phyloP scores from a whole-genome alignment of 805 yeast genomes.

The Saccharomyces kudriavzevii region DNA sequence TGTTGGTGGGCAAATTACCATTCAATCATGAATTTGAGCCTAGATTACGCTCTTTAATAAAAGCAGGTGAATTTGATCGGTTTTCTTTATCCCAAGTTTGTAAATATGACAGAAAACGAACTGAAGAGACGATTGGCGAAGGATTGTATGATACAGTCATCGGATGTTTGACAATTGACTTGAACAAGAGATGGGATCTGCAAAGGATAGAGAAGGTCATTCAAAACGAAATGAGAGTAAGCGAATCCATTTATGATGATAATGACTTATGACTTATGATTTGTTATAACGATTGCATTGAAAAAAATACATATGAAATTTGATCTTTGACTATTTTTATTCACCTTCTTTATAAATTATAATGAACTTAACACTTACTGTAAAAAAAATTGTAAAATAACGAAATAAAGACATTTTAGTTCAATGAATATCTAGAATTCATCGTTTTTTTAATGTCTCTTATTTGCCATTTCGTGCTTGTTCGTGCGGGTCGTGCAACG shows the following conservation, averaged over 20 bases:
- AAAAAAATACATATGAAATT: neutral
- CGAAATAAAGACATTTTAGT: neutral
- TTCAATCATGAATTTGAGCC: slow-evolving; percentile 83
- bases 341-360: neutral
- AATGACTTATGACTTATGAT: neutral
- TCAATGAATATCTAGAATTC: neutral
- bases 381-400: neutral
- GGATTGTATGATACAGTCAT: slow-evolving; percentile 32
- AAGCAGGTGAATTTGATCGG: slow-evolving; percentile 55
- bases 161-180: slow-evolving; percentile 48
- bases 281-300: neutral
- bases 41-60: slow-evolving; percentile 60
- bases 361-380: neutral
- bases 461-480: neutral
- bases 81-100: slow-evolving; percentile 38
- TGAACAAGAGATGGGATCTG: slow-evolving; percentile 45
- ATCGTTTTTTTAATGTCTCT: neutral
- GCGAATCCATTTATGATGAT: neutral
- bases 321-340: neutral
- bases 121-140: slow-evolving; percentile 5
- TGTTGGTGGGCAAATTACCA: slow-evolving; percentile 68
- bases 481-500: neutral
- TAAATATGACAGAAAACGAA: slow-evolving; percentile 16
- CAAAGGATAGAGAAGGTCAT: slow-evolving; percentile 28
- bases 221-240: neutral